Base-by-base conservation (phyloP, 176 grass and related monocot genomes). In the Lolium rigidum region DNA sequence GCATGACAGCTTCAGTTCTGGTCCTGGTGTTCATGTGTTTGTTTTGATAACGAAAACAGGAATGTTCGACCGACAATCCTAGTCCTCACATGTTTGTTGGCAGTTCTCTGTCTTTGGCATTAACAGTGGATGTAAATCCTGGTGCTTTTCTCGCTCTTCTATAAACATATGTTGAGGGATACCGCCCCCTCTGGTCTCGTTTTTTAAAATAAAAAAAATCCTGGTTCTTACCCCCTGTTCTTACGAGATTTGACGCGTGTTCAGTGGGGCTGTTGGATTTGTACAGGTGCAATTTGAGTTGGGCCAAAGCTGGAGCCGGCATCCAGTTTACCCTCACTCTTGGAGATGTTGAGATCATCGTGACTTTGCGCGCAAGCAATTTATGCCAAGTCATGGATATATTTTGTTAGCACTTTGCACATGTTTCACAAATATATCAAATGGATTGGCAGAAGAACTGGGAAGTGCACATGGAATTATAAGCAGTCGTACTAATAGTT, bases 1-100 rank as follows among this genome's bases (percentile, higher is more conserved):
- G 64, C 64, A 17, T 4, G 10, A 14, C 28, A 17, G 28, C 13
- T 67, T 67, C 28, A 67, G 28, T 35, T 37, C 26, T 67, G 64
- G 64, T 37, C 13, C 64, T 74, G 44, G 21, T 74, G 70, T 26
- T 37, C 70, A 49, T 48, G 70, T 74, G 44, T 74, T 74, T 74
- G 44, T 74, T 74, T 74, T 50, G 70, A 26, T 25, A 74, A 74
- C 12, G 6, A 44, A 48, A 74, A 26, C 70, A 74, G 21, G 46
- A 74, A 49, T 74, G 70, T 74, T 74, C 22, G 10, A 14, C 70
- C 26, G 21, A 74, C 46, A 74, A 74, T 74, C 44, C 70, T 74
- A 21, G 39, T 47, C 69, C 39, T 46, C 39, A 71, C 68, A 35
- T 35, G 41, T 74, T 73, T 73, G 20, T 73, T 24, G 41, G 70